Evolutionary conservation across 2,329 filamentous ascomycete genomes (phyloP).

Genomic region (Boeremia lycopersici): DNA sequence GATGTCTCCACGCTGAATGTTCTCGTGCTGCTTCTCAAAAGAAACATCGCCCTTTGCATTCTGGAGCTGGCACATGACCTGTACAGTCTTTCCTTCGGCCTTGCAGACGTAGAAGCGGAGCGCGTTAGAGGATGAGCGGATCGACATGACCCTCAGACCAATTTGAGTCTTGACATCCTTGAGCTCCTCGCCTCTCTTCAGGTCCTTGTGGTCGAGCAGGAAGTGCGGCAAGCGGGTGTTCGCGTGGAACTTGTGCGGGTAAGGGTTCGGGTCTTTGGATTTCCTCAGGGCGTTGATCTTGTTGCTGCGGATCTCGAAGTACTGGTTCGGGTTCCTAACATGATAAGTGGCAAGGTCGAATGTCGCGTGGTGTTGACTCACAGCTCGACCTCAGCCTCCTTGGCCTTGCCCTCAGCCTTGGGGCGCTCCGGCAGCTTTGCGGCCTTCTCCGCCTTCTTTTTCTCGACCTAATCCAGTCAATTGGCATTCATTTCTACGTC

Average conservation of each 20-base stretch:
- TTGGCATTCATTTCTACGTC: neutral
- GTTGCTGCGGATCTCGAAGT: constrained; percentile 90
- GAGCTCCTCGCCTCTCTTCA: constrained; percentile 86
- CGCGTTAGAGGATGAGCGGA: constrained; percentile 29
- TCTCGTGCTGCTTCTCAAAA: constrained; percentile 88
- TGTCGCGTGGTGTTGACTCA: constrained; percentile 64
- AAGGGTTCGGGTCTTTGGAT: constrained; percentile 74
- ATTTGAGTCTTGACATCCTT: constrained; percentile 77
- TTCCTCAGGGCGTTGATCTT: constrained; percentile 77
- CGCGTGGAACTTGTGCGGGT: constrained; percentile 92
- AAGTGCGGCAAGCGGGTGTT: constrained; percentile 84
- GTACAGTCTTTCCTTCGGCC: constrained; percentile 76
- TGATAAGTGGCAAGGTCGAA: constrained; percentile 44
- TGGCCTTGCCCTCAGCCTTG: constrained; percentile 58
- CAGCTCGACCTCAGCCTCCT: constrained; percentile 69
- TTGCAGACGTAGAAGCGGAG: constrained; percentile 52
- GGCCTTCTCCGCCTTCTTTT: constrained; percentile 83
- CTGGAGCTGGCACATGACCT: constrained; percentile 91
- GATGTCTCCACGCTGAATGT: constrained; percentile 88
- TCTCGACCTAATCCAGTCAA: constrained; percentile 59
- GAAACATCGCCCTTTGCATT: constrained; percentile 70
- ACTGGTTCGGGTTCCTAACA: constrained; percentile 63
- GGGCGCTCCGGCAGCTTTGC: constrained; percentile 68
- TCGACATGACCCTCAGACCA: constrained; percentile 79
- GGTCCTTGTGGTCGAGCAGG: constrained; percentile 73